Conservation (phyloP, 2,329 filamentous ascomycete genomes). For the Aspergillus terreus region DNA sequence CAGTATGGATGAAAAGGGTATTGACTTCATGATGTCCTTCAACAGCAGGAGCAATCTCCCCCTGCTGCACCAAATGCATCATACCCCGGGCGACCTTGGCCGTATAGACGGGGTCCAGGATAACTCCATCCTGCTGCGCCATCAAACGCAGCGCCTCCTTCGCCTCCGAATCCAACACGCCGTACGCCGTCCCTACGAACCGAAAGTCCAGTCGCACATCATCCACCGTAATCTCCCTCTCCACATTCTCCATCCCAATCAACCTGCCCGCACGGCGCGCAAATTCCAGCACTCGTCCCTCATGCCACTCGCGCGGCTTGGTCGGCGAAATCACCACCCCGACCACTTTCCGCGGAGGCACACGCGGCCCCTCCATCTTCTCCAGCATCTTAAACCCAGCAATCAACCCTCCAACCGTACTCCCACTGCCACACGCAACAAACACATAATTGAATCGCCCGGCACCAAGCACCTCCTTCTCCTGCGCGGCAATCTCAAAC, state of each 20-base stretch:
- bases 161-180: constrained; percentile 25
- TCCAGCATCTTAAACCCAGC: constrained; percentile 33
- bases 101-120: constrained; percentile 36
- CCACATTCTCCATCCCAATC: constrained; percentile 25
- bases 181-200: constrained; percentile 30
- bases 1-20: constrained; percentile 36
- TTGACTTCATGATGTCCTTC: constrained; percentile 19
- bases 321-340: constrained; percentile 34
- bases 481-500: constrained; percentile 30
- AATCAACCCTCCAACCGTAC: constrained; percentile 32
- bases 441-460: constrained; percentile 32
- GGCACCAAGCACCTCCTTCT: constrained; percentile 15
- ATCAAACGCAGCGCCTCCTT: constrained; percentile 20
- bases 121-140: constrained; percentile 25
- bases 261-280: constrained; percentile 22
- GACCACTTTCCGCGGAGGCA: constrained; percentile 21
- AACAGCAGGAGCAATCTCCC: constrained; percentile 14
- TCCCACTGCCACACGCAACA: constrained; percentile 35
- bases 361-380: constrained; percentile 10
- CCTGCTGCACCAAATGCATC: constrained; percentile 21
- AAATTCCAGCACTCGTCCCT: constrained; percentile 27
- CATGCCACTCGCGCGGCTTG: constrained; percentile 25
- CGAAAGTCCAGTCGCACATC: constrained; percentile 31
- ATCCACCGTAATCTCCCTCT: constrained; percentile 22
- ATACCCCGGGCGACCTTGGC: constrained; percentile 29